Evolutionary conservation across 1,139 yeast species (phyloP).

Genomic region (Zygoascus hellenicus): DNA sequence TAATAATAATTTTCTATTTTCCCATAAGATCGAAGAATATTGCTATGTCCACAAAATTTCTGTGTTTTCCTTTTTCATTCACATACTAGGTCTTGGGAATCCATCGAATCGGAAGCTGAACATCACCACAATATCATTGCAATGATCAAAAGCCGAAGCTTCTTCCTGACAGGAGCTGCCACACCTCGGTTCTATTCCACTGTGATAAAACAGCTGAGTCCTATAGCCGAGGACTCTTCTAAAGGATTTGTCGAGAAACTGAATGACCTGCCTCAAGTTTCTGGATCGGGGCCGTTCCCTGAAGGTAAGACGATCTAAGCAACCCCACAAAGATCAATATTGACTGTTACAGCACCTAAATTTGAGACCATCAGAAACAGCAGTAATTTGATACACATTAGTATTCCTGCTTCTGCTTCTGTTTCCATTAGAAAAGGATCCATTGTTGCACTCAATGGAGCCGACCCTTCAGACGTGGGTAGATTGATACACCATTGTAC

Average conservation of each 20-base stretch:
- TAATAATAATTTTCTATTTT: no score
- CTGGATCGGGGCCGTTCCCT: conserved; percentile 26
- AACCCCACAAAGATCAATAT: no score
- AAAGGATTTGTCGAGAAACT: conserved; percentile 18
- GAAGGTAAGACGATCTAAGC: conserved; percentile 11
- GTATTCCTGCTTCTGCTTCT: conserved; percentile 46
- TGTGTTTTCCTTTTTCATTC: no score
- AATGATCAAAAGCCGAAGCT: no score
- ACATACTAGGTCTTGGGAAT: no score
- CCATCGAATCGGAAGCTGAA: no score
- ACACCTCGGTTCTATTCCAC: no score
- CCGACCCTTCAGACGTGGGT: conserved; percentile 24
- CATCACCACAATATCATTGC: no score
- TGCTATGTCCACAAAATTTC: no score
- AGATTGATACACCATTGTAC: background rate
- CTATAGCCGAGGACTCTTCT: background rate
- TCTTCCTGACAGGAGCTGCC: no score
- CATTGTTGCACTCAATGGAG: conserved; percentile 44
- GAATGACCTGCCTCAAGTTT: conserved; percentile 21
- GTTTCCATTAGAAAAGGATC: conserved; percentile 42
- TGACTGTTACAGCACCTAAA: conserved; percentile 38
- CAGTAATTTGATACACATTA: conserved; percentile 40
- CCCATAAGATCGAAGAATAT: no score
- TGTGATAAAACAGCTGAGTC: no score
- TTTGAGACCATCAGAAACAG: conserved; percentile 44